Evolutionary conservation across 768 basidiomycete genomes (phyloP).

Genomic region (Sistotremastrum niveocremeum): DNA sequence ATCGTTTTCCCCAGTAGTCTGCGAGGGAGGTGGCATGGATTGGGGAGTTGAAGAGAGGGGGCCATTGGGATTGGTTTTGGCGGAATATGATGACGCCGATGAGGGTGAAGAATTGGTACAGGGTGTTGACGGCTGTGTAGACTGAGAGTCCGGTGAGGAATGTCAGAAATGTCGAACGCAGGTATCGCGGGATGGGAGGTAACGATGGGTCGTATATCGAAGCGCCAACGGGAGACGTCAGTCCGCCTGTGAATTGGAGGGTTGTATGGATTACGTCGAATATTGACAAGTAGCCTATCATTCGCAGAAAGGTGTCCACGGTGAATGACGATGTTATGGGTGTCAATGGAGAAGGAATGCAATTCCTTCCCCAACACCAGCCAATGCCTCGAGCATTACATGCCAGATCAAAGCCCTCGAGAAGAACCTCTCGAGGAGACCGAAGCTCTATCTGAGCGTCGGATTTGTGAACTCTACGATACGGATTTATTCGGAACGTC

Average conservation of each 20-base stretch:
- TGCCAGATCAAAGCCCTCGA: conserved; percentile 36
- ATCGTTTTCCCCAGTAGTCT: conserved; percentile 48
- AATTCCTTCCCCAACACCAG: conserved; percentile 38
- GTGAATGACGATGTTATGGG: conserved; percentile 26
- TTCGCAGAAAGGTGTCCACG: conserved; percentile 19
- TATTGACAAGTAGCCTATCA: conserved; percentile 22
- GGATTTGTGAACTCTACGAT: no score
- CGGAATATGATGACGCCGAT: conserved; percentile 31
- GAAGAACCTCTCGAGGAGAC: conserved; percentile 8
- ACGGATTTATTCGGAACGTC: conserved; percentile 25
- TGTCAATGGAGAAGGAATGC: conserved; percentile 25
- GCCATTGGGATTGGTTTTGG: conserved; percentile 44
- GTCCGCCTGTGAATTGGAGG: conserved; percentile 28
- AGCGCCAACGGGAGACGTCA: conserved; percentile 21
- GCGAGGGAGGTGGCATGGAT: conserved; percentile 44
- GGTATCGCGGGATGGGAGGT: conserved; percentile 20
- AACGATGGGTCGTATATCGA: conserved; percentile 24
- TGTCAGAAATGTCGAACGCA: conserved; percentile 31
- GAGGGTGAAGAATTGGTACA: conserved; percentile 29
- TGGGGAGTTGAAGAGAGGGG: conserved; percentile 46
- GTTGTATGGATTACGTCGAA: conserved; percentile 33
- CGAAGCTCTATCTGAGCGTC: background rate
- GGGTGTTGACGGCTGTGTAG: conserved; percentile 30
- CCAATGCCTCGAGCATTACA: conserved; percentile 42
- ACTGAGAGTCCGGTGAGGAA: conserved; percentile 29